Base-by-base conservation (phyloP, 179 eudicot species). In the Beta lomatogona region DNA sequence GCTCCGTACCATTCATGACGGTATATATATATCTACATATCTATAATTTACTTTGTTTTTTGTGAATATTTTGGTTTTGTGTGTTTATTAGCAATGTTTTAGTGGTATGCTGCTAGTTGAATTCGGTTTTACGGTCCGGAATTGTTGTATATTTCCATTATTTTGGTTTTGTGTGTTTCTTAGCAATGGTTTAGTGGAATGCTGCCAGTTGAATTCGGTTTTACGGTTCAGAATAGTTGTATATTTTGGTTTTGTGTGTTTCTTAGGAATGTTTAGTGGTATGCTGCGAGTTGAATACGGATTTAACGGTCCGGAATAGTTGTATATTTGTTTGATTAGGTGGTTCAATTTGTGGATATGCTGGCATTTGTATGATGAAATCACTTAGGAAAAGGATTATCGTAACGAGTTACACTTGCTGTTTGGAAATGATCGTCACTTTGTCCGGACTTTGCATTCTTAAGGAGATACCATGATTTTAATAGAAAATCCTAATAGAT, bases 1-100 rank as follows among this genome's bases (percentile, higher is more conserved):
- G 87, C 93, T 96, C 13, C 92, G 88, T 19, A 89, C 91, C 41
- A 88, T 92, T 59, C 77, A 88, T 22, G 93, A 91, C 92, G 99
- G 99, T 95, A 90, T 80, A 71, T n/a, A 25, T 16, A 57, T 16
- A 21, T 81, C 25, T 36, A 36, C 4, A 36, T 36, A 36, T 36
- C 41, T 36, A 36, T 36, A 36, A 36, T 19, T 60, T 75, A 9
- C 48, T 73, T 72, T 28, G 79, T 73, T 54, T 84, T 84, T 53
- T 25, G 50, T 44, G 83, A 79, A 25, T 46, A 48, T 45, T 25
- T 16, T 0, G 0, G 1, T 19, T 19, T 10, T 50, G 22, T 59
- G 16, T 75, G 18, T 9, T 19, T 16, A 3, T 16, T 11, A 69
- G 22, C 11, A 16, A 6, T 71, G 75, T 22, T 71, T 58, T 48